Evolutionary conservation across 257 asterid species (phyloP).

Genomic region (Echium plantagineum): DNA sequence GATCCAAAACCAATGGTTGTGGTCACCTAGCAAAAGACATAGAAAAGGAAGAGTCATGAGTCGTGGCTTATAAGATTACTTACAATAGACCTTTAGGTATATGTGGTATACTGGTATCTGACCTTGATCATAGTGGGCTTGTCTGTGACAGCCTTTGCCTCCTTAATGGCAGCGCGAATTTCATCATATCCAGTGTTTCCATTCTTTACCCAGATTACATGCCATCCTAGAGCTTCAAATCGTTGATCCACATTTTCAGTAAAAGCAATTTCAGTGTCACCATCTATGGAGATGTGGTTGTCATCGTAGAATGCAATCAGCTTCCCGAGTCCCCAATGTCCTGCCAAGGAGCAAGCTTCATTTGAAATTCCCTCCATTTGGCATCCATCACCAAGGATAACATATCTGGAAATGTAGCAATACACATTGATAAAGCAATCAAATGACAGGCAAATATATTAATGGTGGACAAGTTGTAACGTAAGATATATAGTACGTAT

Average conservation of each 20-base stretch:
- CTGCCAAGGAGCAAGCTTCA: conserved; percentile 80
- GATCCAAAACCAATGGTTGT: conserved; percentile 78
- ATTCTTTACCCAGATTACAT: conserved; percentile 80
- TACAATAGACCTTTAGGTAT: no score
- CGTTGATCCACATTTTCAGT: conserved; percentile 66
- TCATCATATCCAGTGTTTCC: conserved; percentile 83
- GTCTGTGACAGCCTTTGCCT: conserved; percentile 77
- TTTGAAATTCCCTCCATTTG: conserved; percentile 86
- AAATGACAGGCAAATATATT: neutral
- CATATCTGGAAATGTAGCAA: conserved; percentile 30
- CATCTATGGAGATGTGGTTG: conserved; percentile 80
- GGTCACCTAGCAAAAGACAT: conserved; percentile 34
- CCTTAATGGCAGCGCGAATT: conserved; percentile 79
- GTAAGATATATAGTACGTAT: conserved; percentile 42
- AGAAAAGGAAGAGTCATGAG: no score
- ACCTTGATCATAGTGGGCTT: conserved; percentile 82
- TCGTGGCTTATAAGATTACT: no score
- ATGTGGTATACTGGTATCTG: no score
- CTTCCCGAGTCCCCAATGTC: conserved; percentile 89
- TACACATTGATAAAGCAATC: conserved; percentile 16
- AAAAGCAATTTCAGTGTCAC: conserved; percentile 80
- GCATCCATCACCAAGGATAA: conserved; percentile 70
- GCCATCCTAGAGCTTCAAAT: conserved; percentile 83
- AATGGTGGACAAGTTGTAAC: neutral
- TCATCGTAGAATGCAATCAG: conserved; percentile 76